Conservation (phyloP, 805 yeast species). For the Ogataea polymorpha region DNA sequence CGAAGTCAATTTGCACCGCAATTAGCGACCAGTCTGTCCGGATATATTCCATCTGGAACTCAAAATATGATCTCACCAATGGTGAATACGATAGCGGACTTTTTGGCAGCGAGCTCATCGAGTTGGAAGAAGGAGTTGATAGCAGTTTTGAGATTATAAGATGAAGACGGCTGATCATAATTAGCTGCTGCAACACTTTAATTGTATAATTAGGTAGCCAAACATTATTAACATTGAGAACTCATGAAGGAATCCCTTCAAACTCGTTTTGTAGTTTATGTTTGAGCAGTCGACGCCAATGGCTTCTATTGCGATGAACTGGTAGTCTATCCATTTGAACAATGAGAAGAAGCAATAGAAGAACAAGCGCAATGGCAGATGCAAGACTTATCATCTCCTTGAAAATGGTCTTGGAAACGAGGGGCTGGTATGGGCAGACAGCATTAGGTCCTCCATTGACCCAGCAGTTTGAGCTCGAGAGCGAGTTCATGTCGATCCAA, state of each 20-base stretch:
- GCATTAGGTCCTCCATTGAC: slow-evolving; percentile 79
- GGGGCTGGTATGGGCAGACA: slow-evolving; percentile 69
- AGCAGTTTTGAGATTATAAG: slow-evolving; percentile 26
- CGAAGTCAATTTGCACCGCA: slow-evolving; percentile 62
- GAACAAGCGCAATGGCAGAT: slow-evolving; percentile 50
- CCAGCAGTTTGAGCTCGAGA: slow-evolving; percentile 76
- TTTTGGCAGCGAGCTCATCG: slow-evolving; percentile 57
- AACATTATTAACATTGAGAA: slow-evolving; percentile 1
- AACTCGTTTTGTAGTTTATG: slow-evolving; percentile 60
- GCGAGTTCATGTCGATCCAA: slow-evolving; percentile 84
- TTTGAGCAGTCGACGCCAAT: slow-evolving; percentile 57
- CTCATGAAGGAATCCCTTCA: slow-evolving; percentile 82
- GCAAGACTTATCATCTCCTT: slow-evolving; percentile 65
- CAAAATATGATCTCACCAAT: slow-evolving; percentile 34
- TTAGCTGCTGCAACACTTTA: background rate
- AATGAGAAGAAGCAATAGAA: slow-evolving; percentile 48
- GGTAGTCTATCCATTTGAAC: slow-evolving; percentile 64
- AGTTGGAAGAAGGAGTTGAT: slow-evolving; percentile 53
- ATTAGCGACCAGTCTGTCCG: slow-evolving; percentile 76
- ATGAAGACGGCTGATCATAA: slow-evolving; percentile 11
- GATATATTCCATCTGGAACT: slow-evolving; percentile 71
- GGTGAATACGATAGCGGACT: slow-evolving; percentile 37
- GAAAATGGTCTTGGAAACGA: slow-evolving; percentile 53
- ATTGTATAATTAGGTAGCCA: slow-evolving; percentile 8
- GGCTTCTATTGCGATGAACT: slow-evolving; percentile 63